Evolutionary conservation across 2,329 filamentous ascomycete species (phyloP).

Genomic region (Aureobasidium subglaciale): DNA sequence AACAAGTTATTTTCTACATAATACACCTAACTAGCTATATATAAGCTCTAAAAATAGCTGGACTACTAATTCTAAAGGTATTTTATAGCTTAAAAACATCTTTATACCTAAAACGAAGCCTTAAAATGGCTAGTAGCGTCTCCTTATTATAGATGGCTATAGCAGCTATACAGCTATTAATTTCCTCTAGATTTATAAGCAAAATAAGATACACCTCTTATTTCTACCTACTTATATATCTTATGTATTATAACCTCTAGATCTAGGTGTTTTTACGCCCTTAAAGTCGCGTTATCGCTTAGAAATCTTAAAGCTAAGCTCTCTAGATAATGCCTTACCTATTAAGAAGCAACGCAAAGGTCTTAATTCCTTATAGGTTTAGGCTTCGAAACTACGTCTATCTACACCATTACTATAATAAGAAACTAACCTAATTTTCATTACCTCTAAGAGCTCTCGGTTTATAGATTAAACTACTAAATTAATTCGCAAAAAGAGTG

Average conservation of each 20-base stretch:
- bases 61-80: background rate
- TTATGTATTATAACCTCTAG: background rate
- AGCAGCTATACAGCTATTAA: background rate
- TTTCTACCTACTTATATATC: background rate
- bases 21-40: background rate
- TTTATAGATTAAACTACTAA: background rate
- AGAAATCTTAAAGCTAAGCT: background rate
- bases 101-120: background rate
- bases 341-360: background rate
- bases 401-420: background rate
- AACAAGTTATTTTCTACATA: background rate
- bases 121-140: background rate
- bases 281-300: background rate
- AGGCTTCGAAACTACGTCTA: background rate
- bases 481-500: too few relatives aligned
- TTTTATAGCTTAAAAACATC: background rate
- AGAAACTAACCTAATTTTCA: background rate
- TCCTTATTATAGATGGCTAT: background rate
- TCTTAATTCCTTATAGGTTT: background rate
- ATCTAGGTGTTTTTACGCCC: background rate
- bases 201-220: background rate
- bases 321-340: background rate
- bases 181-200: background rate
- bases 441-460: background rate
- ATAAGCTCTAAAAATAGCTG: background rate